These are phyloP conservation scores for Claviceps cyperi DNA, from an alignment of 2,329 filamentous ascomycete species.

Conservation along the genomic window DNA sequence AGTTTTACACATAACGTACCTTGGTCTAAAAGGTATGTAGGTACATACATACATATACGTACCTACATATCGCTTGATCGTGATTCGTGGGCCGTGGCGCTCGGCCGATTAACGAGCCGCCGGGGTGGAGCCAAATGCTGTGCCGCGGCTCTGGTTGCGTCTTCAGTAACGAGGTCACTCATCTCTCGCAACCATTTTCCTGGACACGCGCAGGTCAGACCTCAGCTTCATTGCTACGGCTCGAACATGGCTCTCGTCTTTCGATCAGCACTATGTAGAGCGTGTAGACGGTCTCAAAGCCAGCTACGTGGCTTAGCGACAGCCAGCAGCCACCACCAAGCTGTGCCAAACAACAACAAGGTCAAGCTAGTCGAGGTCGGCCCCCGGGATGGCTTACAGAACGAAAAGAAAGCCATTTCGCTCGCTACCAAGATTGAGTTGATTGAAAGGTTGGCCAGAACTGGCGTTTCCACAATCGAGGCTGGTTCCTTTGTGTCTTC, in stretches of 20 bases:
- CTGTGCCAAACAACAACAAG: slow-evolving; percentile 25
- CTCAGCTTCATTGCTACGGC: neutral
- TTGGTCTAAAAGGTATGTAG: neutral
- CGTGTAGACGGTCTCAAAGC: slow-evolving; percentile 20
- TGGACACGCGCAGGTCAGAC: neutral
- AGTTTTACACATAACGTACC: no score
- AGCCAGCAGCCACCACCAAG: slow-evolving; percentile 15
- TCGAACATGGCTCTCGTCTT: slow-evolving; percentile 19
- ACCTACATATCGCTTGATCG: no score
- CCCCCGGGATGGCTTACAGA: slow-evolving; percentile 75
- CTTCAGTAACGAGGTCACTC: neutral
- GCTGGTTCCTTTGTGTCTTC: slow-evolving; percentile 71
- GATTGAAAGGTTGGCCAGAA: slow-evolving; percentile 51
- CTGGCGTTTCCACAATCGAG: slow-evolving; percentile 62
- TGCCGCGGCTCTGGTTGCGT: slow-evolving; percentile 9
- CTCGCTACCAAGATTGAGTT: slow-evolving; percentile 63
- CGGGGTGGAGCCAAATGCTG: slow-evolving; percentile 16
- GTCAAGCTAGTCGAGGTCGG: slow-evolving; percentile 69
- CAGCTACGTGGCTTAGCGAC: slow-evolving; percentile 25
- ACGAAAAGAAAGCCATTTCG: slow-evolving; percentile 59
- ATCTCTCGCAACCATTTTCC: neutral
- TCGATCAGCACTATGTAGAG: slow-evolving; percentile 24
- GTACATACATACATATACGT: neutral
- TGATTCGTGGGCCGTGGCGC: neutral
- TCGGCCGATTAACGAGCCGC: slow-evolving; percentile 9